phyloP scores from a whole-genome alignment of 2,329 filamentous ascomycete species.

The Hypoxylon sp. region DNA sequence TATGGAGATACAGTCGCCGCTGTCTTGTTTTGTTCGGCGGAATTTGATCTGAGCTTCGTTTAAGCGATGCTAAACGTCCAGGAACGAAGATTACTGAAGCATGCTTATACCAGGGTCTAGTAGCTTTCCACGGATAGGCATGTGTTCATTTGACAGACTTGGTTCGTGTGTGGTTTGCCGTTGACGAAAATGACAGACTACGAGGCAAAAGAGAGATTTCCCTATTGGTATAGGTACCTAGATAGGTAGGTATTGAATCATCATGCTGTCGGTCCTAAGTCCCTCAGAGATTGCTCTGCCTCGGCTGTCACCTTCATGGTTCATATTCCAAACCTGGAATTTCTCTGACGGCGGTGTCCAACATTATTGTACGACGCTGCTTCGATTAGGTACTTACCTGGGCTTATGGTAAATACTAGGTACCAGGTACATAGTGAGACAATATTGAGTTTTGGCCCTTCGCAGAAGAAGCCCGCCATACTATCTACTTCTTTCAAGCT shows the following conservation, averaged over 20 bases:
- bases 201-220: not conserved
- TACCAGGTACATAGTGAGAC: no score
- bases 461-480: not conserved
- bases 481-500: conserved; percentile 6
- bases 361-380: not conserved
- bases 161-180: not conserved
- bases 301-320: not conserved
- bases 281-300: not conserved
- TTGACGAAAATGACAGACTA: not conserved
- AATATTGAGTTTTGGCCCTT: not conserved
- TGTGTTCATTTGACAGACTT: not conserved
- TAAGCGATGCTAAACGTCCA: no score
- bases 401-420: not conserved
- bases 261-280: not conserved
- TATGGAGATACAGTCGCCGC: no score
- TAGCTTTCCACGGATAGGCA: not conserved
- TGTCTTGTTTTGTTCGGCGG: no score
- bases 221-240: not conserved
- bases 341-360: not conserved
- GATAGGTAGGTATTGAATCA: not conserved
- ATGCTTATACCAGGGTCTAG: no score
- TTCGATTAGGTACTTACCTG: not conserved
- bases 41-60: no score
- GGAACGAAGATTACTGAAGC: no score
- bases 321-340: not conserved